Evolutionary conservation across 768 basidiomycete genomes (phyloP).

Genomic region (Tricholoma flavovirens): DNA sequence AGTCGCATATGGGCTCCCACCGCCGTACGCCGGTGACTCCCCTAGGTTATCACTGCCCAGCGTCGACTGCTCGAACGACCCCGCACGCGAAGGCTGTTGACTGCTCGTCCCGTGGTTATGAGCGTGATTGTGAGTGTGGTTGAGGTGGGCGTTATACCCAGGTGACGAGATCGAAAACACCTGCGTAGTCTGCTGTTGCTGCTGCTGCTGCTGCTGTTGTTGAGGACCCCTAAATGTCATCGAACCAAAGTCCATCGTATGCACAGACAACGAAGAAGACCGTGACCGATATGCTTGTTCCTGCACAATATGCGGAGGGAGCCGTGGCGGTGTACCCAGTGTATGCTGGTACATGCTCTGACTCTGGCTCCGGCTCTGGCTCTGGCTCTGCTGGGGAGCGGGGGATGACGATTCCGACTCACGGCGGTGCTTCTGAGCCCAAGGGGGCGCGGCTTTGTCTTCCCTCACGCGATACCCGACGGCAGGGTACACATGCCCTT

Average conservation of each 20-base stretch:
- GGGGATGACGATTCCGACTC: too few relatives aligned
- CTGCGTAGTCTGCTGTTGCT: conserved; percentile 1
- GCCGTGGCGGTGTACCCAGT: too few relatives aligned
- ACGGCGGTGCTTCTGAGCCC: background rate
- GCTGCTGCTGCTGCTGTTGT: conserved; percentile 8
- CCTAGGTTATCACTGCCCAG: background rate
- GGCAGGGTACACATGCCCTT: conserved; percentile 30
- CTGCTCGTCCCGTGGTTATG: background rate
- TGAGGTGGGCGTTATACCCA: background rate
- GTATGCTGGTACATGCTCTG: too few relatives aligned
- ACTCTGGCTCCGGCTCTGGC: too few relatives aligned
- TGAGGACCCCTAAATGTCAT: conserved; percentile 10
- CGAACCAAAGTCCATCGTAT: conserved; percentile 13
- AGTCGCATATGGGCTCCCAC: conserved; percentile 23
- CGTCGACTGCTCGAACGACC: conserved; percentile 15
- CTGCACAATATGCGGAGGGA: background rate
- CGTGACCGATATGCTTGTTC: conserved; percentile 19
- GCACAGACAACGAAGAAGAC: conserved; percentile 19
- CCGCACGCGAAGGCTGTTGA: conserved; percentile 7
- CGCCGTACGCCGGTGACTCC: background rate
- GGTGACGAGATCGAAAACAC: background rate
- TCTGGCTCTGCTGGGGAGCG: too few relatives aligned
- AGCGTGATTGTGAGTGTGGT: background rate
- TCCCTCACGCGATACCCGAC: conserved; percentile 43
- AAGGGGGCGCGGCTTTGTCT: background rate